Evolutionary conservation across 306 rosid genomes (phyloP).

Genomic region (Nissolia schottii): DNA sequence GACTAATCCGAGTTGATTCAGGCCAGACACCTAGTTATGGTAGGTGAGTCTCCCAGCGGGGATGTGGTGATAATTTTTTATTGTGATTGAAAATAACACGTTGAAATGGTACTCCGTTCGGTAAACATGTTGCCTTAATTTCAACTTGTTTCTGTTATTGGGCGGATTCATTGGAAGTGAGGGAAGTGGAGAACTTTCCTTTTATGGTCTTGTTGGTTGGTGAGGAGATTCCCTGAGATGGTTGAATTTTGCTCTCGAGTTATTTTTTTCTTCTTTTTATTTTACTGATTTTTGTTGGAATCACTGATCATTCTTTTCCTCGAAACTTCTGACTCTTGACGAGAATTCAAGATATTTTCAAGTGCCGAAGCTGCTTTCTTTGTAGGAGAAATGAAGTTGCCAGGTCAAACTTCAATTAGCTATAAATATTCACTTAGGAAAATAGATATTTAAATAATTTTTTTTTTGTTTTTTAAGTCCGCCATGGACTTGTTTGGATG

Average conservation of each 20-base stretch:
- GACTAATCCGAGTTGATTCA: too few species aligned
- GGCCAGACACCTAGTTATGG: too few species aligned
- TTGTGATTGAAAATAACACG: neutral
- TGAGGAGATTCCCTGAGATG: slow-evolving; percentile 19
- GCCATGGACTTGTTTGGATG: neutral
- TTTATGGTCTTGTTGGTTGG: slow-evolving; percentile 20
- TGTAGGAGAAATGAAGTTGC: too few species aligned
- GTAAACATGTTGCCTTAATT: neutral
- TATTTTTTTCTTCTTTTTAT: neutral
- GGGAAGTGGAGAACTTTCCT: slow-evolving; percentile 14
- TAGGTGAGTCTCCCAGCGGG: too few species aligned
- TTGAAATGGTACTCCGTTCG: neutral
- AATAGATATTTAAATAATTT: neutral
- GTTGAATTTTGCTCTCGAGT: slow-evolving; percentile 7
- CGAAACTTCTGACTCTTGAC: neutral
- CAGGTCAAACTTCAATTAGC: neutral
- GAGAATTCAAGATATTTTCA: neutral
- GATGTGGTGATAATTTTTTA: too few species aligned
- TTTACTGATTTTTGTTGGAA: slow-evolving; percentile 7
- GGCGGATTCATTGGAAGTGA: neutral
- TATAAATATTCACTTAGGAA: neutral
- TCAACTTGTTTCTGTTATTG: slow-evolving; percentile 4
- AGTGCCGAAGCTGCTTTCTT: too few species aligned
- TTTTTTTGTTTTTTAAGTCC: neutral
- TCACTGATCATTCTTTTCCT: slow-evolving; percentile 3